Base-by-base conservation (phyloP, 108 stramenopile species). In the Nitzschia inconspicua region DNA sequence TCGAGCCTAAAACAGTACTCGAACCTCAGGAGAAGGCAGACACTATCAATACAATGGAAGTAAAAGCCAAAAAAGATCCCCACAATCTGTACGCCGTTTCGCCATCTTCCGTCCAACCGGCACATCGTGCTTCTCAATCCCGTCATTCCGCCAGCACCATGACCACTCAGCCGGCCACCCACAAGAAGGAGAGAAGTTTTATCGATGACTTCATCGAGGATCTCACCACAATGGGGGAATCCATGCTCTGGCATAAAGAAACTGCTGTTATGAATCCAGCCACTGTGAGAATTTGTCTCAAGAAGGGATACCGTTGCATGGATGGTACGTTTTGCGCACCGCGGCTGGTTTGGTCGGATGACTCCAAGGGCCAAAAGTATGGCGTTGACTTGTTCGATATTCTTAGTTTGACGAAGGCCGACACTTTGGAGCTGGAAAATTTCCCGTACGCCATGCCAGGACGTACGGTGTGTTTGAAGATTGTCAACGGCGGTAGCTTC, bases 341-440 rank as follows among this genome's bases (percentile, higher is more conserved):
- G 11, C 49, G 55, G 7, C 39, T 81, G 26, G 70, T 68, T 14
- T 72, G 74, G 71, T 43, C 35, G 27, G 50, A 53, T n/a, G 74
- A 54, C 11, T 36, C 49, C 5, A 56, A 59, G 8, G 53, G n/a
- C 7, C 63, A 65, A 28, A 50, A 24, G 3, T 53, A 57, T 20
- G 60, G 65, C 3, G 52, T 83, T 48, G 54, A 74, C 43, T 30
- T 83, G 18, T 78, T 83, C 60, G 77, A 76, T 28, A 79, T 83
- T 53, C 55, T 35, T n/a, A 60, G 57, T 1, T 44, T 83, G 50
- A 72, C 75, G 18, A 72, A 60, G 22, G 72, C 78, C 14, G 44
- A 44, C 1, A 13, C 60, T n/a, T 11, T 60, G 47, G 49, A 77
- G n/a, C 49, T 82, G 42, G 16, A 65, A 22, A 52, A 62, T 18